Evolutionary conservation across 768 basidiomycete genomes (phyloP), one percentile per base, ranked within the genome.

Genomic region (Amanita jacksonii): DNA sequence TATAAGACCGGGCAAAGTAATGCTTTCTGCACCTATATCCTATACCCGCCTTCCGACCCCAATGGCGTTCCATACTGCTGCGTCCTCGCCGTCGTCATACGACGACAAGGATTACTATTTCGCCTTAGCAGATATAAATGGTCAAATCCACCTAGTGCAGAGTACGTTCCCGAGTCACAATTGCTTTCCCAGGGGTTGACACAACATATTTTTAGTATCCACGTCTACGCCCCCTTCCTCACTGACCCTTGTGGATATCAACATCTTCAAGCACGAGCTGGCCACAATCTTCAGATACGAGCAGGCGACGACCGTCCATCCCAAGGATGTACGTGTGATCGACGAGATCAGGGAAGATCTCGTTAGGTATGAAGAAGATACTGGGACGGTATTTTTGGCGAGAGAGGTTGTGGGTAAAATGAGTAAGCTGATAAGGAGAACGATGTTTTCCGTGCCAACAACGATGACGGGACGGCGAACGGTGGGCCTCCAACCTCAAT

Each of bases 91-190:
- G 3, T 23, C 33, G 10, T 15, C 32, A 10, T 33, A 30, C 1
- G 34, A 44, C 1, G 43, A 36, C 1, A 24, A 44, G 24, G 57
- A 54, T 13, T 63, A 62, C 16, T 63, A 62, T 41, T 82, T 75
- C 76, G 69, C 75, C 63, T 68, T 72, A 66, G 60, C 77, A 64
- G 57, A 79, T 69, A 49, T 78, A 62, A 56, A 69, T 61, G 58
- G 79, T 66, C 58, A 73, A 68, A 59, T 70, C 68, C 57, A 64
- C 58, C 62, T 77, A 53, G 58, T 90, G 74, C 88, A 77, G 76
- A 64, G 78, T 75, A 48, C 72, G 88, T 63, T 20, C 34, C 16
- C n/a, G n/a, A 28, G 31, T 16, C 22, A 33, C 28, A 31, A 36
- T 33, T 44, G 23, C 48, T 36, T 43, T 13, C 13, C 41, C 27